A percentile compares a stretch with the other conserved stretches of the same genome.
phyloP scores from a whole-genome alignment of 139 green algal species.

The Axilococcus clingmanii region DNA sequence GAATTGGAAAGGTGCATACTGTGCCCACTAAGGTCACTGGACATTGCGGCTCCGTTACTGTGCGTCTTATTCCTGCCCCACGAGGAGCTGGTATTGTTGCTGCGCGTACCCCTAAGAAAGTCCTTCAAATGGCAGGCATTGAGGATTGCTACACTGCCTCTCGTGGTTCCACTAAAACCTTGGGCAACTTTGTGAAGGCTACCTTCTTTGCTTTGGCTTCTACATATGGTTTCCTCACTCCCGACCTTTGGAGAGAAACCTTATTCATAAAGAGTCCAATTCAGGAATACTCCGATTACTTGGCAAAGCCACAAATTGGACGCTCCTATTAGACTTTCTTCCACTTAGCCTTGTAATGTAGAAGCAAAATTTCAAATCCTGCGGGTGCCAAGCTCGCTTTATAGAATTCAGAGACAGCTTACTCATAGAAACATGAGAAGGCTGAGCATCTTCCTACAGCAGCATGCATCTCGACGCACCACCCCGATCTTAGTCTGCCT shows the following conservation, averaged over 20 bases:
- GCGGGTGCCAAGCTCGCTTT: no score
- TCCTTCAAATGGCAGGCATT: constrained; percentile 98
- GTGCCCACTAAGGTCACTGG: constrained; percentile 90
- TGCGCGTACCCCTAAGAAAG: constrained; percentile 96
- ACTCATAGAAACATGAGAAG: neutral
- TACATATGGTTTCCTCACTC: constrained; percentile 96
- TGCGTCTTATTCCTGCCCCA: constrained; percentile 96
- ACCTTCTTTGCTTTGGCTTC: constrained; percentile 45
- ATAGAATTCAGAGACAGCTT: neutral
- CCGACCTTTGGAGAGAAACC: constrained; percentile 94
- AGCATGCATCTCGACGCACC: no score
- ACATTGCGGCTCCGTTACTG: constrained; percentile 91
- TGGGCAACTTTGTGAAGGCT: constrained; percentile 98
- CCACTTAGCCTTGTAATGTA: no score
- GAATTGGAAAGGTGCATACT: constrained; percentile 87
- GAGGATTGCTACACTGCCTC: constrained; percentile 98
- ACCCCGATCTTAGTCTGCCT: no score
- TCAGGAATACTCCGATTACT: constrained; percentile 80
- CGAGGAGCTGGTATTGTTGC: constrained; percentile 95
- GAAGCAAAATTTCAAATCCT: no score
- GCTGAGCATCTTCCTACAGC: neutral
- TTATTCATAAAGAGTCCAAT: constrained; percentile 79
- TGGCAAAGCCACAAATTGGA: constrained; percentile 62
- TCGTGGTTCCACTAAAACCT: constrained; percentile 87
- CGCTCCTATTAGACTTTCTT: no score